These are phyloP conservation scores for Pseudocercospora ulei DNA, from an alignment of 2,329 filamentous ascomycete species.

Conservation along the genomic window DNA sequence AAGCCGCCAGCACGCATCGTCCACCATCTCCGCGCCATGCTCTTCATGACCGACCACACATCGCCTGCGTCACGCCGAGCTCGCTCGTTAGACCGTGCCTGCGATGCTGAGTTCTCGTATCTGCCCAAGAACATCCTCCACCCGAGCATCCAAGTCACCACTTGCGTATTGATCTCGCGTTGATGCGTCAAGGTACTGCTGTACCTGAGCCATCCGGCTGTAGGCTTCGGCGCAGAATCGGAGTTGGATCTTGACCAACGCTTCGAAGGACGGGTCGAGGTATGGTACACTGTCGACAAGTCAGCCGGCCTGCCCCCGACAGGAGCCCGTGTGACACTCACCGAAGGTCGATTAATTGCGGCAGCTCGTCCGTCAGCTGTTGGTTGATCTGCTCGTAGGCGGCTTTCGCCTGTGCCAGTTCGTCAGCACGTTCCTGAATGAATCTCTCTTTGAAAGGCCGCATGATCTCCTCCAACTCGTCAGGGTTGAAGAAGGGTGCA, in stretches of 20 bases:
- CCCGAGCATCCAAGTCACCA: conserved; percentile 78
- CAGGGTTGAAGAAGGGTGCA: conserved; percentile 31
- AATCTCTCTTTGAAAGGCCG: conserved; percentile 27
- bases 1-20: too few relatives aligned
- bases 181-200: conserved; percentile 87
- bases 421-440: conserved; percentile 29
- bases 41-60: too few relatives aligned
- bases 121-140: conserved; percentile 93
- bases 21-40: too few relatives aligned
- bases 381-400: conserved; percentile 97
- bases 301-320: conserved; percentile 8
- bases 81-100: conserved; percentile 58
- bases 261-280: conserved; percentile 92
- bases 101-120: conserved; percentile 93
- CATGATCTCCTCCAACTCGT: conserved; percentile 32
- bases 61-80: too few relatives aligned
- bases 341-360: conserved; percentile 89
- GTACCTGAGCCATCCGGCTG: conserved; percentile 94
- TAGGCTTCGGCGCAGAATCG: conserved; percentile 97
- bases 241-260: conserved; percentile 95
- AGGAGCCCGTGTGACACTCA: conserved; percentile 15
- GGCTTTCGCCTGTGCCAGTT: conserved; percentile 52
- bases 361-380: conserved; percentile 83
- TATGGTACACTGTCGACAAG: conserved; percentile 59
- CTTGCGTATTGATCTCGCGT: conserved; percentile 93